Base-by-base conservation (phyloP, 2,329 filamentous ascomycete species). In the Penicillium psychrosexuale region DNA sequence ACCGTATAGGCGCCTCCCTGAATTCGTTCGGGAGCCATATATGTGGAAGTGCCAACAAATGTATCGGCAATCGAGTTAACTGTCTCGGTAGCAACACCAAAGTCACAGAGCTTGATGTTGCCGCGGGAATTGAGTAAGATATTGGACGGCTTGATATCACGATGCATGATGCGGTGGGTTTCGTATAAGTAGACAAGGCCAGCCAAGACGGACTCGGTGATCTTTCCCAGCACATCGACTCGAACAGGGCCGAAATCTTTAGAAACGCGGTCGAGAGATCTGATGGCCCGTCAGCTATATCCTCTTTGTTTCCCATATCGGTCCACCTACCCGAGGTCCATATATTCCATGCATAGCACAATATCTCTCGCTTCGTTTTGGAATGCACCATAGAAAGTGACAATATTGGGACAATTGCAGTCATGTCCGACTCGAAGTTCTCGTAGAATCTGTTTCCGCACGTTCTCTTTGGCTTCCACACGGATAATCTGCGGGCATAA, bases 331-430 rank as follows among this genome's bases (percentile, higher is more conserved):
- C 94, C 94, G 72, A 93, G 91, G 75, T 99, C 94, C 91, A 96
- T 96, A 72, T 99, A 97, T 74, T 99, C 94, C 94, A 99, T 99
- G 75, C 94, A 99, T 87, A 99, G 93, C 66, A 97, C 95, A 56
- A 99, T 95, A 77, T 99, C 94, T 70, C 95, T 93, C 59, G 91
- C 91, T 69, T 95, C 90, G 71, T 96, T 97, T 69, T 97, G 84
- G 71, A 97, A 99, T 36, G 94, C 94, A 57, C 94, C 94, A 69
- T 97, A 97, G 75, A 97, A 99, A 51, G 89, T 96, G 57, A 99
- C 94, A 68, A 99, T 97, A 74, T 95, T 92, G 58, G 94, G 90
- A 22, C 90, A 97, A 69, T 96, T 94, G 76, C 94, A 99, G 69
- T 95, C 91, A 72, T 97, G 92, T 86, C 97, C 97, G 63, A 99